Conservation (phyloP, 305 asterid genomes). For the Lippia alba region DNA sequence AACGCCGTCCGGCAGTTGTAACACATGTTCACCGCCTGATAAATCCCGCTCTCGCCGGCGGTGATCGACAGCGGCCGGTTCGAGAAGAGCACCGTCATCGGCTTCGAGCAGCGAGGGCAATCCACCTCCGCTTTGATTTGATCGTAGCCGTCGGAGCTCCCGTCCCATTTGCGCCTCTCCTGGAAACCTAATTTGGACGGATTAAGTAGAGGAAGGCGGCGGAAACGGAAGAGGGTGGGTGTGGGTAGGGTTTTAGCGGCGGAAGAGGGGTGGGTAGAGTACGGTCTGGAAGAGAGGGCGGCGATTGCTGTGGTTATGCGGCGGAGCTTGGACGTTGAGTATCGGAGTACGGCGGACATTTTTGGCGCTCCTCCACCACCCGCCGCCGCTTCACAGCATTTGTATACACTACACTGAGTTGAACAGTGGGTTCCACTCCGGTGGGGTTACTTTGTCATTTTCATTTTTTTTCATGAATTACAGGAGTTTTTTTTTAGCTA, state of each 20-base stretch:
- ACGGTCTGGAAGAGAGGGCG: conserved; percentile 19
- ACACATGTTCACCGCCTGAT: conserved; percentile 86
- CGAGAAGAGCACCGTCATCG: conserved; percentile 73
- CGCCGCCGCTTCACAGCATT: conserved; percentile 31
- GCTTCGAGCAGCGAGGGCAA: conserved; percentile 83
- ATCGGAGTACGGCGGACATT: conserved; percentile 62
- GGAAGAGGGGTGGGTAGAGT: conserved; percentile 44
- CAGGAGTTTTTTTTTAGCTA: neutral
- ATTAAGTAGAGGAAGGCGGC: conserved; percentile 32
- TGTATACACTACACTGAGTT: neutral
- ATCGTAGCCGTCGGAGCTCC: conserved; percentile 72
- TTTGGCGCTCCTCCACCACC: conserved; percentile 11
- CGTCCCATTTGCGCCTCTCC: conserved; percentile 72
- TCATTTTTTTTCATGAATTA: neutral
- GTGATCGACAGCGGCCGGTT: conserved; percentile 85
- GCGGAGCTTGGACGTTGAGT: conserved; percentile 56
- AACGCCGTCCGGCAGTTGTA: conserved; percentile 76
- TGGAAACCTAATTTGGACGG: conserved; percentile 51
- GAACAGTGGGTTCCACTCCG: neutral
- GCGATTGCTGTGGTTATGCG: conserved; percentile 38
- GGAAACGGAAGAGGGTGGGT: conserved; percentile 29
- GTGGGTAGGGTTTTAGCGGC: conserved; percentile 36
- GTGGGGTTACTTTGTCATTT: neutral
- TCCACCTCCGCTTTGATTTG: conserved; percentile 75
- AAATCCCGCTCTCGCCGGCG: conserved; percentile 66